Base-by-base conservation (phyloP, 352 stramenopile species). In the Globisporangium sylvaticum region DNA sequence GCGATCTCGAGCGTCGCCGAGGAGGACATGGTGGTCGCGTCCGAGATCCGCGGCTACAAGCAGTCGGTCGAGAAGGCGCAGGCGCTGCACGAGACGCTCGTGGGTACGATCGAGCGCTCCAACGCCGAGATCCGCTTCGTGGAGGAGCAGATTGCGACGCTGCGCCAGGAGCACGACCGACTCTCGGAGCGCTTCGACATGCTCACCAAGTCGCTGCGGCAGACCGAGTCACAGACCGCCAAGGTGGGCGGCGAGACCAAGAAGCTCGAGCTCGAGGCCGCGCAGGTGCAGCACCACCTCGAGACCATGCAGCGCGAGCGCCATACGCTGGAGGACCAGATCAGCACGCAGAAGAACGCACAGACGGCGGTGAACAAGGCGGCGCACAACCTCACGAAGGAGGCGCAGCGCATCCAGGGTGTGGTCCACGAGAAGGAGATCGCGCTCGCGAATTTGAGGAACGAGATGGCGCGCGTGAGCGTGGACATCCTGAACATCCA, bases 401-500 rank as follows among this genome's bases (percentile, higher is more conserved):
- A 96, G 66, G 83, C 88, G 0, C 78, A 88, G 34, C 79, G 81
- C 24, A 70, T 96, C 1, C 80, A 95, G 59, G 77, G 72, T 1
- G 61, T 79, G 8, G 82, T 97, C 25, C 90, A 97, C 63, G 80
- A 89, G 57, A 97, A 97, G 73, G 94, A 98, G 75, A 89, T 97
- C 62, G 87, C 94, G 65, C 76, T 90, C 39, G 86, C 87, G 4
- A 87, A 87, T 42, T 71, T 97, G 58, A 83, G 92, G 37, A 98
- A 99, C 76, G 93, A 98, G 70, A 90, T 98, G 69, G 88, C 91
- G 46, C 87, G 94, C 42, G 83, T 98, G 0, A 85, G 88, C 31
- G 88, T 98, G 12, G 94, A 99, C 57, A 83, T 84, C 4, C 73
- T 98, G 9, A 98, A 98, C 71, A 91, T 95, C 7, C 76, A 98